Conservation (phyloP, 2,329 filamentous ascomycete genomes). For the Sarocladiaceae sp. region DNA sequence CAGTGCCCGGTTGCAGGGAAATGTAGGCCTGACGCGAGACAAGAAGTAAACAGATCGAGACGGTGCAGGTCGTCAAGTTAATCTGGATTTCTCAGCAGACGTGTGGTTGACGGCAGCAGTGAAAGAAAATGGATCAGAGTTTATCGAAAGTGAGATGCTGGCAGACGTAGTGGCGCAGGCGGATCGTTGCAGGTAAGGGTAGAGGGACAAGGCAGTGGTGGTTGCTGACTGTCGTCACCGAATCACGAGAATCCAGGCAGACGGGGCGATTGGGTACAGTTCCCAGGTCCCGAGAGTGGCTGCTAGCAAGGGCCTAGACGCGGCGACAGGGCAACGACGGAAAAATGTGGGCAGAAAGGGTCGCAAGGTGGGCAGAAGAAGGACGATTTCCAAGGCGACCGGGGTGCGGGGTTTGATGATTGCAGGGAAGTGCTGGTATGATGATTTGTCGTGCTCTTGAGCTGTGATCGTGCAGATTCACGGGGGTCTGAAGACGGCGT, state of each 20-base stretch:
- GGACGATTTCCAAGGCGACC: conserved; percentile 2
- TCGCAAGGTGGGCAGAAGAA: neutral
- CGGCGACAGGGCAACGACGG: conserved; percentile 2
- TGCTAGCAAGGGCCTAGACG: conserved; percentile 8
- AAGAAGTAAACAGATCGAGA: no score
- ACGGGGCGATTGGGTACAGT: no score
- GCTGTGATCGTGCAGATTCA: no score
- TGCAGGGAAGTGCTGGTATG: neutral
- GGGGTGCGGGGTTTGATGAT: conserved; percentile 6
- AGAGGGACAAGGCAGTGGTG: no score
- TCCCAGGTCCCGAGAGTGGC: no score
- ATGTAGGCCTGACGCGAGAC: neutral
- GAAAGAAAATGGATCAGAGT: conserved; percentile 1
- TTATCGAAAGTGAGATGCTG: no score
- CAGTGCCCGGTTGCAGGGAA: neutral
- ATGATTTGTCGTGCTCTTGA: no score
- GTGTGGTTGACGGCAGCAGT: neutral
- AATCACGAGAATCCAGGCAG: neutral
- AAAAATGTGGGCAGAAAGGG: conserved; percentile 4
- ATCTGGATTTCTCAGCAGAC: no score
- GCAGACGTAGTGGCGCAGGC: no score
- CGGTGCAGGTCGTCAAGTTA: no score
- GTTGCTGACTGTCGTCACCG: conserved; percentile 9
- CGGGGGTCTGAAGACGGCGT: no score
- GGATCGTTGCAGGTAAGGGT: no score